Conservation (phyloP, 164 flowering plant genomes). For the Aristolochia contorta region DNA sequence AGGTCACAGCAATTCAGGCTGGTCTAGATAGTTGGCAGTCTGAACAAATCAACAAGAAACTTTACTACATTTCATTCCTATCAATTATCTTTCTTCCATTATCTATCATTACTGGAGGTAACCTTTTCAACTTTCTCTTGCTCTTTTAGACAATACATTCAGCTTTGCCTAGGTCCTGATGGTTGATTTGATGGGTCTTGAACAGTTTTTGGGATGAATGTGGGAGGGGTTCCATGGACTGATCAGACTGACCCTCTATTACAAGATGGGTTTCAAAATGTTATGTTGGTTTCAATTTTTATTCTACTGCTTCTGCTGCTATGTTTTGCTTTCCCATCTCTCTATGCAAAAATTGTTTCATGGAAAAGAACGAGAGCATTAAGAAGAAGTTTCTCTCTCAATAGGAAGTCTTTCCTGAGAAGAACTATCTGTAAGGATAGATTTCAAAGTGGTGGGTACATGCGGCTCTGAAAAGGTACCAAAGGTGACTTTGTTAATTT, state of each 20-base stretch:
- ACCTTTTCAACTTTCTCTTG: background rate
- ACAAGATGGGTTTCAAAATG: constrained; percentile 78
- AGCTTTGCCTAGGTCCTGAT: background rate
- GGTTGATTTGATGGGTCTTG: background rate
- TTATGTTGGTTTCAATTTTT: constrained; percentile 49
- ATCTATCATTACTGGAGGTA: constrained; percentile 94
- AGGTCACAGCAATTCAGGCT: constrained; percentile 89
- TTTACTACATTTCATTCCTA: constrained; percentile 91
- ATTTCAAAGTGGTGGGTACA: constrained; percentile 44
- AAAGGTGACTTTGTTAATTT: no score
- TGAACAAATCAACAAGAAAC: constrained; percentile 88
- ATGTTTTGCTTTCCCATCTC: constrained; percentile 56
- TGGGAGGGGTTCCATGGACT: constrained; percentile 99
- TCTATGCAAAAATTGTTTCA: constrained; percentile 39
- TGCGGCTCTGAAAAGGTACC: constrained; percentile 12
- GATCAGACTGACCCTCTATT: constrained; percentile 44
- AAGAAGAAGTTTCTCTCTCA: constrained; percentile 61
- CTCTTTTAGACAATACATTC: no score
- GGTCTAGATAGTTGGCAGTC: constrained; percentile 99
- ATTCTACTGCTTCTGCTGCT: constrained; percentile 53
- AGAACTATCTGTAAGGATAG: constrained; percentile 27
- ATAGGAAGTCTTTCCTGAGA: constrained; percentile 51
- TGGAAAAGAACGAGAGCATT: constrained; percentile 47
- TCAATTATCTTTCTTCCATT: constrained; percentile 89
- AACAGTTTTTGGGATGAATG: constrained; percentile 97